These are phyloP conservation scores for Schizothecium vesticola DNA, from an alignment of 495 filamentous ascomycete species.

Conservation along the genomic window DNA sequence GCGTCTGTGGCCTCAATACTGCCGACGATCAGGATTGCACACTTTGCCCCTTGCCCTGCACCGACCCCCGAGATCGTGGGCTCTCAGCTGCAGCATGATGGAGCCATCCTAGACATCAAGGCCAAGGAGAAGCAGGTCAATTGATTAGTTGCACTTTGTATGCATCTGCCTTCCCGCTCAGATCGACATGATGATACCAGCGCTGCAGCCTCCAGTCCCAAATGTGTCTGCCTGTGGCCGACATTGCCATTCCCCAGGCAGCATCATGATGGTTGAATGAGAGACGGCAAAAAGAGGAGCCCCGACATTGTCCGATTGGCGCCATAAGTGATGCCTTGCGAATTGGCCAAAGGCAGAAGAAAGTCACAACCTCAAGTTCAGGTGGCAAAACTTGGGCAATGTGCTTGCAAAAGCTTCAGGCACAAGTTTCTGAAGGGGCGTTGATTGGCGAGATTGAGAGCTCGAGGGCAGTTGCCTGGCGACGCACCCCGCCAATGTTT, in stretches of 20 bases:
- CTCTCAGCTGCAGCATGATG: too few species aligned
- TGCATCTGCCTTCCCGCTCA: too few species aligned
- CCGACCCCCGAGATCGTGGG: too few species aligned
- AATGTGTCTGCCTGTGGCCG: background rate
- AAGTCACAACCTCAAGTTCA: background rate
- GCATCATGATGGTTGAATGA: background rate
- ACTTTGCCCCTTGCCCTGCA: too few species aligned
- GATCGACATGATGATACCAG: too few species aligned
- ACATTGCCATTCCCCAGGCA: background rate
- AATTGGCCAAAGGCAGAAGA: background rate
- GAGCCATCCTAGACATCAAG: too few species aligned
- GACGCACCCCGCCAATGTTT: background rate
- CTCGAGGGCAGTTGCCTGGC: background rate
- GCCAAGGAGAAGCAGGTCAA: too few species aligned
- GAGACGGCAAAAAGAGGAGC: background rate
- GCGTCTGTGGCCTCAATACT: too few species aligned
- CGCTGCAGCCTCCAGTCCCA: background rate
- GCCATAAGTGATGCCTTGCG: background rate
- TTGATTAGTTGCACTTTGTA: too few species aligned
- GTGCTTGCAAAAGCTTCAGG: background rate
- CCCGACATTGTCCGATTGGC: background rate
- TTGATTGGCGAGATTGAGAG: background rate
- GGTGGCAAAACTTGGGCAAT: background rate
- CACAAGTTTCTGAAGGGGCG: background rate
- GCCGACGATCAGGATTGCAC: too few species aligned